Evolutionary conservation across 2,329 filamentous ascomycete species (phyloP), one percentile per base, ranked within the genome.

Genomic region (Stemphylium vesicarium): DNA sequence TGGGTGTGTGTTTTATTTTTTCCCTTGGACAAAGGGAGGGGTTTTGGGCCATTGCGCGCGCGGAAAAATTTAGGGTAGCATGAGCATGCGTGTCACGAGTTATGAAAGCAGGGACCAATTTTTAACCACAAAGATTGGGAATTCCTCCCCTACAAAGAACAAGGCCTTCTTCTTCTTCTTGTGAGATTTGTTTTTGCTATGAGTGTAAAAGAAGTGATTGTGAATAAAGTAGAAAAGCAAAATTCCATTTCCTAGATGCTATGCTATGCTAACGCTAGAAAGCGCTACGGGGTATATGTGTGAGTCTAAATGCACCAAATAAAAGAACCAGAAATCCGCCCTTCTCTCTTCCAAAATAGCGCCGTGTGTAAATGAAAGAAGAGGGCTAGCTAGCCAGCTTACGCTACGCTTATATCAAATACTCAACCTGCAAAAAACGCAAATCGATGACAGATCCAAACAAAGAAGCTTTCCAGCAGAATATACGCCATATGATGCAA

Each of bases 21-120:
- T 22, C 7, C 12, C 9, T 12, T 45, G 3, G 26, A 29, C 9
- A 29, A 7, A 29, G 26, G 26, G 38, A 46, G 50, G 44, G 45
- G 61, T 52, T 57, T 10, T 29, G 26, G 26, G 26, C 26, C 9
- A 29, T 29, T 29, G 26, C 26, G 26, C 26, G 26, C 9, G 26
- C 20, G 20, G 20, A 65, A 64, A 65, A 66, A 64, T 57, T 46
- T 72, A 71, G 69, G 69, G 67, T 71, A 70, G 64, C 66, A 70
- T 69, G 60, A 56, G 52, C 59, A 58, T 56, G 53, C 59, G 47
- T 55, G 35, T 62, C 57, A 71, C 43, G 66, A 70, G 45, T 68
- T 64, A 70, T 47, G 64, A 70, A 45, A 70, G 68, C 65, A 72
- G 68, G 68, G 69, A 72, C 69, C 68, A 70, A 68, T 69, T 52